These are phyloP conservation scores for Halenospora varia DNA, from an alignment of 495 filamentous ascomycete species.

Conservation along the genomic window DNA sequence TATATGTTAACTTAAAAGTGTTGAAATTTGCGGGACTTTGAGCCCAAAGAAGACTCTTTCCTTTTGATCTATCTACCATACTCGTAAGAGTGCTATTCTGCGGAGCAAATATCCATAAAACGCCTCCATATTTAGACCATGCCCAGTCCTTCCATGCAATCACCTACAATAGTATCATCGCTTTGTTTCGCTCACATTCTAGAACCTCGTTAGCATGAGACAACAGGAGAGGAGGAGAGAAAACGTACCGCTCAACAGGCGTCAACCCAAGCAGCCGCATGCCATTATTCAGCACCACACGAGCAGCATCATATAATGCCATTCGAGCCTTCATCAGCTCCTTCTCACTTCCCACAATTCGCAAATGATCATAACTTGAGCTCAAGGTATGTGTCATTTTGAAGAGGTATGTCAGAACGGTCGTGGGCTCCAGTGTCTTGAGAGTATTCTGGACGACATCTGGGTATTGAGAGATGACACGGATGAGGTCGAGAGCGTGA, in stretches of 20 bases:
- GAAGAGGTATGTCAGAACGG: conserved; percentile 78
- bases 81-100: too few species aligned
- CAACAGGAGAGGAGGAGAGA: background rate
- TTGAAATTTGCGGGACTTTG: too few species aligned
- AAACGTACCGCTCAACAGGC: conserved; percentile 60
- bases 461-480: conserved; percentile 59
- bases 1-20: too few species aligned
- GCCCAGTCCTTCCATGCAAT: background rate
- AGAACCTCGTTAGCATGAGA: background rate
- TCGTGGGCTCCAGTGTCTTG: conserved; percentile 61
- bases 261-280: conserved; percentile 78
- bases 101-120: too few species aligned
- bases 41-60: too few species aligned
- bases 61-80: too few species aligned
- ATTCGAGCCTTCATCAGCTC: conserved; percentile 73
- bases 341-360: conserved; percentile 69
- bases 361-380: conserved; percentile 77
- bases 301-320: conserved; percentile 76
- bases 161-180: background rate
- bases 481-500: conserved; percentile 57
- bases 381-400: conserved; percentile 83
- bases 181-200: background rate
- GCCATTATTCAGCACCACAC: conserved; percentile 75
- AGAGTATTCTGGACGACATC: conserved; percentile 61
- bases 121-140: background rate